Base-by-base conservation (phyloP, 192 early-diverging fungal genomes). In the Gaertneriomyces semiglobifer region DNA sequence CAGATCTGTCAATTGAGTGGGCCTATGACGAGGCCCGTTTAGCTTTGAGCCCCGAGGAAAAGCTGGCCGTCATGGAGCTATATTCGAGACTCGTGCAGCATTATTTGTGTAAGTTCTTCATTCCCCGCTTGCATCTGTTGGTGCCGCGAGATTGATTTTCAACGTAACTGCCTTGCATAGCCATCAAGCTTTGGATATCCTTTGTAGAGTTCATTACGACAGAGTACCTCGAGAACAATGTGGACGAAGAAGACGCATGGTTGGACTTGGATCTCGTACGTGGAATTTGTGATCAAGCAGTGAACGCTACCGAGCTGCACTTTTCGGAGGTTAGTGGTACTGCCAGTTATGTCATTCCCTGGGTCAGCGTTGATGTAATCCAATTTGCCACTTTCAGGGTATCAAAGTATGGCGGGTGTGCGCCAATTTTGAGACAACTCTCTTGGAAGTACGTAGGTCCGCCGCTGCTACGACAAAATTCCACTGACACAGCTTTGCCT, bases 1-100 rank as follows among this genome's bases (percentile, higher is more conserved):
- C 43, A 91, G 89, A 78, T 10, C 69, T 91, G 25, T 92, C 88
- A 88, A 43, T 86, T 58, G 83, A 88, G 54, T 90, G 88, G 89
- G 84, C 91, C 53, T 68, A 88, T 40, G 88, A 88, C 62, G 86
- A 88, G 47, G 70, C 72, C 25, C 71, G 71, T 9, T 60, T 82
- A 48, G 81, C 80, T 5, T 57, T 60, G 43, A 77, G 66, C 4
- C 56, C 66, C 54, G 79, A 79, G n/a, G 79, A 82, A 44, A 86
- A 81, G 60, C 52, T 62, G 33, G 65, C 63, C 7, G 52, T 91
- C 0, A 62, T 84, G 3, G 60, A 72, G 0, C 64, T 92, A 2
- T 91, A 85, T 60, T 55, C 72, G 14, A 39, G 65, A 50, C 84
- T 88, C 0, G 69, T 77, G 1, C 43, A 87, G 41, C 89, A 92